Evolutionary conservation across 306 rosid genomes (phyloP).

Genomic region (Potentilla sterilis): DNA sequence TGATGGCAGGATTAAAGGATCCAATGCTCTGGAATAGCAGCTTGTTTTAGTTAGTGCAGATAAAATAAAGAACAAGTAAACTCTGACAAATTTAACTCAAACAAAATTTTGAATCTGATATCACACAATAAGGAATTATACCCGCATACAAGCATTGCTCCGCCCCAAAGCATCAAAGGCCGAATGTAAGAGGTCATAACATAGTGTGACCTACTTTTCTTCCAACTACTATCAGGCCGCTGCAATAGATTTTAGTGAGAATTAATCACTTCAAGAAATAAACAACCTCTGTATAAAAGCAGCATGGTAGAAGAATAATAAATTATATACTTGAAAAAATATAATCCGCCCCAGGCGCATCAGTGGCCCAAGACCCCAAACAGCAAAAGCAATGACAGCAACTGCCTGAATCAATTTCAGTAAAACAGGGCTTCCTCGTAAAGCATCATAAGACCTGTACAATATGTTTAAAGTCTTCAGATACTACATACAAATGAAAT

Average conservation of each 20-base stretch:
- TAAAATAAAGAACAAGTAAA: conserved; percentile 12
- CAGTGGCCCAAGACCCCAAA: conserved; percentile 83
- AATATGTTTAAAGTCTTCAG: conserved; percentile 10
- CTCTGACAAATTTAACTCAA: neutral
- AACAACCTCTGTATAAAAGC: conserved; percentile 24
- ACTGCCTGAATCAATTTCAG: conserved; percentile 70
- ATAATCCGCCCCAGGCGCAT: conserved; percentile 64
- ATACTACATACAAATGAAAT: neutral
- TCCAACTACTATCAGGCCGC: conserved; percentile 82
- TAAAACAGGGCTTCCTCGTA: conserved; percentile 54
- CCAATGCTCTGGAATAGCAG: conserved; percentile 75
- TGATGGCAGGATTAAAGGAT: conserved; percentile 74
- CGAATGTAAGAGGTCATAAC: conserved; percentile 68
- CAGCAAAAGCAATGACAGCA: conserved; percentile 84
- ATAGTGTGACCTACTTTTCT: conserved; percentile 62
- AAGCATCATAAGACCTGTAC: conserved; percentile 64
- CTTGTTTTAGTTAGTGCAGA: conserved; percentile 23
- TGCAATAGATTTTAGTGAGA: conserved; percentile 39
- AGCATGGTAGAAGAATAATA: conserved; percentile 23
- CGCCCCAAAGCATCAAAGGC: conserved; percentile 89
- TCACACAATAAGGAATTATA: conserved; percentile 27
- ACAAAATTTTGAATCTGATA: neutral
- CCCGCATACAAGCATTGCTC: conserved; percentile 89
- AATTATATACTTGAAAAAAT: conserved; percentile 60
- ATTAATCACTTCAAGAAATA: conserved; percentile 18